phyloP scores from a whole-genome alignment of 2,329 filamentous ascomycete genomes.

The Aureobasidium uvarum region DNA sequence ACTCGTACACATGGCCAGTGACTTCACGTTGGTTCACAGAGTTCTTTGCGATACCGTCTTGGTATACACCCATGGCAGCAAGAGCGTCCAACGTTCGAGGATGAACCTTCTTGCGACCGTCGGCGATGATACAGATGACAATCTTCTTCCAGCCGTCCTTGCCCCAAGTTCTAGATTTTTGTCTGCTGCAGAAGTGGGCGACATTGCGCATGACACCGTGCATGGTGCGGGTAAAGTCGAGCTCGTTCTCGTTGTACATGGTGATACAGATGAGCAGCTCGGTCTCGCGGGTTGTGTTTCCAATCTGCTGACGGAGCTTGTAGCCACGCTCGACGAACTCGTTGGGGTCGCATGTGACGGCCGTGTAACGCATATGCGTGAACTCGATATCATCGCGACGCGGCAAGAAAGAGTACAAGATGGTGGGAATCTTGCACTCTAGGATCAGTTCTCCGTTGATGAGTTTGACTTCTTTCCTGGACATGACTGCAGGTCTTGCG shows the following conservation, averaged over 20 bases:
- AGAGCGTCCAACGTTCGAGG: constrained; percentile 89
- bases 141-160: constrained; percentile 99
- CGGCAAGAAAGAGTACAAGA: constrained; percentile 94
- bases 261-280: constrained; percentile 96
- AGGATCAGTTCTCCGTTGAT: constrained; percentile 97
- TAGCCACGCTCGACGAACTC: constrained; percentile 88
- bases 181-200: constrained; percentile 88
- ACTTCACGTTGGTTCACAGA: constrained; percentile 95
- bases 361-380: constrained; percentile 98
- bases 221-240: constrained; percentile 96
- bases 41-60: constrained; percentile 98
- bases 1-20: constrained; percentile 96
- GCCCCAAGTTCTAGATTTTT: constrained; percentile 92
- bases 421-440: constrained; percentile 98
- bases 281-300: constrained; percentile 71
- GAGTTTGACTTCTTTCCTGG: constrained; percentile 88
- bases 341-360: constrained; percentile 96
- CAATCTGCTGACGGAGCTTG: constrained; percentile 88
- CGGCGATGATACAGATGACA: constrained; percentile 93
- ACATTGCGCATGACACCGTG: constrained; percentile 99
- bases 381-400: constrained; percentile 92
- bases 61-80: constrained; percentile 96
- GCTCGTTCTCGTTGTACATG: constrained; percentile 99
- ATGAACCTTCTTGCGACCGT: constrained; percentile 91
- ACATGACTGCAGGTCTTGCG: constrained; percentile 81